phyloP scores from a whole-genome alignment of 2,329 filamentous ascomycete species.

The Ceratocystis variospora region DNA sequence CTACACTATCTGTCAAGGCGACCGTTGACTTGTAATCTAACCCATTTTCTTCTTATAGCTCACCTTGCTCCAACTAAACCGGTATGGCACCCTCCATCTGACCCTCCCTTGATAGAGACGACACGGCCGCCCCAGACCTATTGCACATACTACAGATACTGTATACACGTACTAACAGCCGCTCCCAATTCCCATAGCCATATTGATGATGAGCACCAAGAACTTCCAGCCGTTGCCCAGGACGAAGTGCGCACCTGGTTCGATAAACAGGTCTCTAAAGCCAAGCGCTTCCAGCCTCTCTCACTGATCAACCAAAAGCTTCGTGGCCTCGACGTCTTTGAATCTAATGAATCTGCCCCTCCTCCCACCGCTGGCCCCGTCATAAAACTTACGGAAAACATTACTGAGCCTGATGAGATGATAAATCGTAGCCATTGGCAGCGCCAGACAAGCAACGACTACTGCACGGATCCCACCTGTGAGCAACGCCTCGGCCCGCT shows the following conservation, averaged over 20 bases:
- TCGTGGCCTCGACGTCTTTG: conserved; percentile 83
- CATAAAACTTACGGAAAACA: conserved; percentile 27
- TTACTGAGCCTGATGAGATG: conserved; percentile 71
- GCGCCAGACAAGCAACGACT: conserved; percentile 54
- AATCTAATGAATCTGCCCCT: conserved; percentile 61
- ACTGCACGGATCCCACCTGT: conserved; percentile 78
- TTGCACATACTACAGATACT: not conserved
- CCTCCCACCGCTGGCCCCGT: conserved; percentile 28
- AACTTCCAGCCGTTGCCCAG: conserved; percentile 75
- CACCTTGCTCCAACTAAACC: conserved; percentile 83
- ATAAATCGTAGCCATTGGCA: conserved; percentile 89
- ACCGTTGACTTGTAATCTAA: conserved; percentile 1
- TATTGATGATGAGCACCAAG: conserved; percentile 79
- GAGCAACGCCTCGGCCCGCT: conserved; percentile 63
- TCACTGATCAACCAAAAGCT: conserved; percentile 88
- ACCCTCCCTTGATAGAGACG: not conserved
- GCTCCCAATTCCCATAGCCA: conserved; percentile 28
- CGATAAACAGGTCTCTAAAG: conserved; percentile 83
- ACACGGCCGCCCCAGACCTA: no score
- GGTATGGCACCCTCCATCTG: conserved; percentile 28
- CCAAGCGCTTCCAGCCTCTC: conserved; percentile 82
- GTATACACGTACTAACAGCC: not conserved
- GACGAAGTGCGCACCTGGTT: conserved; percentile 97
- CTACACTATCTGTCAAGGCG: no score
- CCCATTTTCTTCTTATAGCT: conserved; percentile 39